Percentiles rank a stretch among this genome's conserved stretches.
Conservation (phyloP, 1,139 yeast species). For the Debaryomyces udenii region DNA sequence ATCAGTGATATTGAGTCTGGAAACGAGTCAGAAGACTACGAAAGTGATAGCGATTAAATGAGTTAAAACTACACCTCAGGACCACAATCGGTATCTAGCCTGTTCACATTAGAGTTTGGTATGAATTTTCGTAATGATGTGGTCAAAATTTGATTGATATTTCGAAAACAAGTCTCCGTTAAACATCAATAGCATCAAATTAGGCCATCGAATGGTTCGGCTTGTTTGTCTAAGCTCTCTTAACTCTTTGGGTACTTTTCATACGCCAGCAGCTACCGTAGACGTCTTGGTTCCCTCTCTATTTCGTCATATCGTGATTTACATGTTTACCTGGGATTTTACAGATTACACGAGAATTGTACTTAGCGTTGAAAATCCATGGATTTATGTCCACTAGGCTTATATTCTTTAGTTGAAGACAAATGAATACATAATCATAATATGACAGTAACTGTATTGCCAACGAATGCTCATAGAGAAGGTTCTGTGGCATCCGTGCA, state of each 20-base stretch:
- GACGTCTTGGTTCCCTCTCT: too few relatives aligned
- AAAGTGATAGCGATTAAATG: conserved; percentile 14
- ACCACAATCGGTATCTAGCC: too few relatives aligned
- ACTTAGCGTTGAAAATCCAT: background rate
- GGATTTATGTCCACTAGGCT: background rate
- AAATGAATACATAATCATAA: conserved; percentile 6
- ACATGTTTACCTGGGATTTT: conserved; percentile 3
- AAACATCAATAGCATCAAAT: too few relatives aligned
- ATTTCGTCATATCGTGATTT: conserved; percentile 3
- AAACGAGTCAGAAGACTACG: conserved; percentile 15
- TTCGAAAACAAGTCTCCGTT: too few relatives aligned
- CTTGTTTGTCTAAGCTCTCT: too few relatives aligned
- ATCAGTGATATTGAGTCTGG: conserved; percentile 13
- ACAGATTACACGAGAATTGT: conserved; percentile 5
- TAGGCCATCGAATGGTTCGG: too few relatives aligned
- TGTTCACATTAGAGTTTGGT: too few relatives aligned
- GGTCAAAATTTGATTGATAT: too few relatives aligned
- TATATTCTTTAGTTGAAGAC: background rate
- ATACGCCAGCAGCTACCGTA: too few relatives aligned
- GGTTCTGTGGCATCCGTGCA: conserved; percentile 12
- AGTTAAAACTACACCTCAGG: too few relatives aligned
- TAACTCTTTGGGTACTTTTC: too few relatives aligned
- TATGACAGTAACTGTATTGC: conserved; percentile 21
- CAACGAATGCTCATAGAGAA: conserved; percentile 12
- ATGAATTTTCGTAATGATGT: too few relatives aligned